Evolutionary conservation across 139 green algal genomes (phyloP).

Genomic region (Chlorella sp.): DNA sequence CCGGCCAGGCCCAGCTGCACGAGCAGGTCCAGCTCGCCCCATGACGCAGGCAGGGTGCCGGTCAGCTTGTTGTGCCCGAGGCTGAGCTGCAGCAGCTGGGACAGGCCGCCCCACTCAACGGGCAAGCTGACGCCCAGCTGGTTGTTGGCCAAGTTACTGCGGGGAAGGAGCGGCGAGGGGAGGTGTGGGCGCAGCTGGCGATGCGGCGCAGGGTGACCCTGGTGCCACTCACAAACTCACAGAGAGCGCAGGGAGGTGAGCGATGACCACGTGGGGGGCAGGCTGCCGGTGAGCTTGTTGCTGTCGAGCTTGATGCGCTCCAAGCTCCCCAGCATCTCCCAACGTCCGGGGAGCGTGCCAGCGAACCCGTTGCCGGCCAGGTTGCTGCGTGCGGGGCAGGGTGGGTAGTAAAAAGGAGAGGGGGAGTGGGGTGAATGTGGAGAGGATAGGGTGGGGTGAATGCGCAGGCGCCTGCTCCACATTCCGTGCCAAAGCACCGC

Average conservation of each 20-base stretch:
- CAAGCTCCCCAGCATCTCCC: constrained; percentile 17
- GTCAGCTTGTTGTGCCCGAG: constrained; percentile 44
- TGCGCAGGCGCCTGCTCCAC: too few relatives aligned
- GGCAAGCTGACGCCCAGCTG: constrained; percentile 14
- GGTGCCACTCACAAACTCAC: not conserved
- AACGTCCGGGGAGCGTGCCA: constrained; percentile 2
- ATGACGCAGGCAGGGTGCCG: constrained; percentile 10
- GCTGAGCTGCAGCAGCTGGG: constrained; percentile 22
- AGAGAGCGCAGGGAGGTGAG: not conserved
- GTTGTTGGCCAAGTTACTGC: constrained; percentile 18
- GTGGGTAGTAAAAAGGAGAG: too few relatives aligned
- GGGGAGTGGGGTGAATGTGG: too few relatives aligned
- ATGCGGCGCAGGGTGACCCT: not conserved
- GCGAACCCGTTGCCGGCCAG: constrained; percentile 46
- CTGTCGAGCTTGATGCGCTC: constrained; percentile 18
- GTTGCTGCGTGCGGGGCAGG: constrained; percentile 9
- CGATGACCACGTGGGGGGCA: constrained; percentile 18
- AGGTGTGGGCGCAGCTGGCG: not conserved
- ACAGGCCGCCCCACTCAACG: constrained; percentile 10
- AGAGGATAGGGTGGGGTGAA: too few relatives aligned
- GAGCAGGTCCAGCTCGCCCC: constrained; percentile 22
- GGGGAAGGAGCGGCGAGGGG: not conserved
- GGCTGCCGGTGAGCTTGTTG: constrained; percentile 13
- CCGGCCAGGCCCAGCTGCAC: constrained; percentile 36
- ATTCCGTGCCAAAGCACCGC: too few relatives aligned